Conservation (phyloP, 768 basidiomycete genomes). For the Leucosporidium scottii region DNA sequence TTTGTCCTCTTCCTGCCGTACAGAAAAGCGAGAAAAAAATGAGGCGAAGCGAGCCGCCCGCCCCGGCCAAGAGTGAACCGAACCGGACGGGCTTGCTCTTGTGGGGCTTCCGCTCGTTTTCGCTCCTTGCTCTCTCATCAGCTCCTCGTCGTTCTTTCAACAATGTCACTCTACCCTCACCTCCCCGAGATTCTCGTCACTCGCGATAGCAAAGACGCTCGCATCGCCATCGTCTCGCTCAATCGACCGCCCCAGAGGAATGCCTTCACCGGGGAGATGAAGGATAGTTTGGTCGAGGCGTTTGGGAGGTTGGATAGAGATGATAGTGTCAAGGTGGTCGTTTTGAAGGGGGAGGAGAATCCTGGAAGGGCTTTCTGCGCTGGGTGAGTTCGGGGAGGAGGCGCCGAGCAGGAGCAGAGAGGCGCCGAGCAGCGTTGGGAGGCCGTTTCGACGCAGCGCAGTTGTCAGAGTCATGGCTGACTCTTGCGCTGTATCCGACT, state of each 20-base stretch:
- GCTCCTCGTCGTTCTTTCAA: too few relatives aligned
- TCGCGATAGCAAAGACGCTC: neutral
- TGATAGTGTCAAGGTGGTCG: neutral
- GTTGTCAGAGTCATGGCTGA: too few relatives aligned
- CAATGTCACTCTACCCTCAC: neutral
- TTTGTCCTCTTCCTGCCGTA: too few relatives aligned
- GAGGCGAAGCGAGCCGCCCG: too few relatives aligned
- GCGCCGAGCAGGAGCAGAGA: neutral
- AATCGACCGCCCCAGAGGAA: neutral
- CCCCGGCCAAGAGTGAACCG: too few relatives aligned
- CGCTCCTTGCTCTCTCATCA: too few relatives aligned
- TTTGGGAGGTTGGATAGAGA: slow-evolving; percentile 1
- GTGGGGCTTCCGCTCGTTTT: too few relatives aligned
- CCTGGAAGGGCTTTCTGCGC: slow-evolving; percentile 3
- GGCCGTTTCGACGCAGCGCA: too few relatives aligned
- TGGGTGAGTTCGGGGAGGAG: neutral
- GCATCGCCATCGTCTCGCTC: slow-evolving; percentile 1
- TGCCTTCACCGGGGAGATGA: neutral
- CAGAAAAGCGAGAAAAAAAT: too few relatives aligned
- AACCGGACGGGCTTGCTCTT: too few relatives aligned
- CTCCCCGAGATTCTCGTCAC: neutral
- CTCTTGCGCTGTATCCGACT: too few relatives aligned
- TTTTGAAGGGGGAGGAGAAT: neutral
- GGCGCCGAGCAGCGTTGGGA: too few relatives aligned
- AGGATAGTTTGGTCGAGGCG: neutral